These are phyloP conservation scores for Ustilago nuda DNA, from an alignment of 1,284 basidiomycete genomes.

Conservation along the genomic window DNA sequence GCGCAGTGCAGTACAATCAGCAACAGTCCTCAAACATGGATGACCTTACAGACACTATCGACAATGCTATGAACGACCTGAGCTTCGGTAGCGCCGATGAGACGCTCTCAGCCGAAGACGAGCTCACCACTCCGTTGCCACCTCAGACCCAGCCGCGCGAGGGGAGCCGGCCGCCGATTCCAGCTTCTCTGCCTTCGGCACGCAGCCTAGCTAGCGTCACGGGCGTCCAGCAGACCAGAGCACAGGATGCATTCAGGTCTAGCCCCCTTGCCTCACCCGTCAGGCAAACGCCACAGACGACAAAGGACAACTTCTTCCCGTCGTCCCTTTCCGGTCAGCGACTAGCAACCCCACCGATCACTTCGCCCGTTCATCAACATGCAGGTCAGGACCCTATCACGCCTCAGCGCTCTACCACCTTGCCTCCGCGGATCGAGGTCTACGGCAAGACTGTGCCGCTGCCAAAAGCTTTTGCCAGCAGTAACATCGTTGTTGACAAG, in stretches of 20 bases:
- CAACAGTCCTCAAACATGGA: conserved; percentile 38
- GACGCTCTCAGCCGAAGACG: conserved; percentile 33
- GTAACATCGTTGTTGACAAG: conserved; percentile 50
- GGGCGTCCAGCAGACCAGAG: neutral
- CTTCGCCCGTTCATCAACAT: conserved; percentile 27
- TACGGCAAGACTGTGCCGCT: conserved; percentile 57
- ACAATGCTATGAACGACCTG: conserved; percentile 58
- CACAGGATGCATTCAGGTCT: conserved; percentile 10
- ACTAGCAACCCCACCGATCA: conserved; percentile 19
- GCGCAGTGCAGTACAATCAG: neutral
- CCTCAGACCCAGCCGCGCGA: conserved; percentile 13
- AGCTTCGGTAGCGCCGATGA: conserved; percentile 52
- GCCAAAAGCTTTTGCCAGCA: conserved; percentile 51
- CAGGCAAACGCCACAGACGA: conserved; percentile 12
- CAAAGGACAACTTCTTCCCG: conserved; percentile 10
- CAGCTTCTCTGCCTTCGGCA: conserved; percentile 27
- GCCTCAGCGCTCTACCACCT: conserved; percentile 1
- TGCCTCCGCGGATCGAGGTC: conserved; percentile 42
- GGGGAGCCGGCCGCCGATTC: conserved; percentile 13
- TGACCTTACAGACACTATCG: conserved; percentile 56
- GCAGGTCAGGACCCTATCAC: conserved; percentile 7
- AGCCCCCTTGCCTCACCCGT: conserved; percentile 23
- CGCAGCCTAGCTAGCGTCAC: conserved; percentile 33
- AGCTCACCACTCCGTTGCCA: conserved; percentile 34
- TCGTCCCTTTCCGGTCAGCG: conserved; percentile 11